Evolutionary conservation across 1,284 basidiomycete species (phyloP).

Genomic region (Tilletia walkeri): DNA sequence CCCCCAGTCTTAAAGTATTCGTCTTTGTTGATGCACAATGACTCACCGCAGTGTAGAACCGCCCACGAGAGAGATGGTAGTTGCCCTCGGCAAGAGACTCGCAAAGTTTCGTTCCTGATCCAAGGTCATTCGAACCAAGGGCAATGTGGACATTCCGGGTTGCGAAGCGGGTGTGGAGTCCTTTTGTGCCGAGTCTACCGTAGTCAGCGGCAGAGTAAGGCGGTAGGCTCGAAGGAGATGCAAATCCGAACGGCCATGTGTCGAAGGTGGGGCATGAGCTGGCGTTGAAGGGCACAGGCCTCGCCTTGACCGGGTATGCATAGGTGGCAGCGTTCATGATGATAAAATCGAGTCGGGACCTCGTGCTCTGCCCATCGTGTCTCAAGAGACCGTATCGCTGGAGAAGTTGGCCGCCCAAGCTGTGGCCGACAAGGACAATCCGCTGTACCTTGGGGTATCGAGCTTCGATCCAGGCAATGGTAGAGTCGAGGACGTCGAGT

Average conservation of each 20-base stretch:
- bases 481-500: not conserved
- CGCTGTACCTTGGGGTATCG: constrained; percentile 17
- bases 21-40: not conserved
- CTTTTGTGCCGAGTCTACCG: not conserved
- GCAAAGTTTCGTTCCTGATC: not conserved
- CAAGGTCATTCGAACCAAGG: constrained; percentile 10
- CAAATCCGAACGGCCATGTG: constrained; percentile 3
- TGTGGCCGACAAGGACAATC: constrained; percentile 18
- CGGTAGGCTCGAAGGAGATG: not conserved
- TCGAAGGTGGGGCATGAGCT: not conserved
- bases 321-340: not conserved
- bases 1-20: not conserved
- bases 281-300: not conserved
- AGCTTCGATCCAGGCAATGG: not conserved
- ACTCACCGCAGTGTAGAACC: constrained; percentile 11
- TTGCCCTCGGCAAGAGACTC: not conserved
- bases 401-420: constrained; percentile 6
- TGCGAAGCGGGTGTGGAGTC: not conserved
- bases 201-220: not conserved
- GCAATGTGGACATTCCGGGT: constrained; percentile 1
- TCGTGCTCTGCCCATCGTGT: not conserved
- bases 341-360: not conserved
- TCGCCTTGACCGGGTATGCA: not conserved
- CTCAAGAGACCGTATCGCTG: not conserved
- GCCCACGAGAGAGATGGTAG: constrained; percentile 10